phyloP scores from a whole-genome alignment of 1,284 basidiomycete species.

The Athelia sp. region DNA sequence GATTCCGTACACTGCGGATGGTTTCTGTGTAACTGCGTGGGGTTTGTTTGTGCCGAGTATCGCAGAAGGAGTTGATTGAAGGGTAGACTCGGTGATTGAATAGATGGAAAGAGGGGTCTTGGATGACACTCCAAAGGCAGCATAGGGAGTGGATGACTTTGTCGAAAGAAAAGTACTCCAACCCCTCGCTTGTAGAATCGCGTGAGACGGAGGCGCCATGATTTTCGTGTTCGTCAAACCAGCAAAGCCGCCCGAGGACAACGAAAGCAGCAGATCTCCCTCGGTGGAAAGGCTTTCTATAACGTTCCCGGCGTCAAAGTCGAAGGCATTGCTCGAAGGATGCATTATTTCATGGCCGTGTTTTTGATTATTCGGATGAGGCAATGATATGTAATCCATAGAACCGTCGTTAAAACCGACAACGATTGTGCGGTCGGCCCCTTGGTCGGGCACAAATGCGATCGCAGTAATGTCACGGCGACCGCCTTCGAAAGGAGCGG shows the following conservation, averaged over 20 bases:
- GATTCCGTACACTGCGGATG: constrained; percentile 67
- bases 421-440: constrained; percentile 43
- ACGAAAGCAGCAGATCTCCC: constrained; percentile 40
- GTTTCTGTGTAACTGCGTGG: constrained; percentile 14
- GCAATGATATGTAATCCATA: constrained; percentile 36
- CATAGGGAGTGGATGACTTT: constrained; percentile 48
- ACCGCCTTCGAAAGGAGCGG: constrained; percentile 26
- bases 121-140: constrained; percentile 63
- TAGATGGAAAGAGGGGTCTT: constrained; percentile 53
- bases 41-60: constrained; percentile 36
- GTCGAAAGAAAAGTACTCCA: constrained; percentile 59
- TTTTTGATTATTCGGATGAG: constrained; percentile 13
- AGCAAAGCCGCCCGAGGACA: constrained; percentile 52
- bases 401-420: constrained; percentile 60
- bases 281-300: constrained; percentile 51
- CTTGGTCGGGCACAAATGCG: constrained; percentile 42
- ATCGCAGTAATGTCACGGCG: constrained; percentile 49
- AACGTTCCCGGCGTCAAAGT: constrained; percentile 37
- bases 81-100: constrained; percentile 37
- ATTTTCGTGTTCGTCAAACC: constrained; percentile 31
- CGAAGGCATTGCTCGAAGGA: constrained; percentile 20
- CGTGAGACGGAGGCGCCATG: constrained; percentile 19
- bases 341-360: constrained; percentile 10
- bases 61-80: constrained; percentile 41
- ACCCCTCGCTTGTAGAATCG: constrained; percentile 43